Percentiles rank a stretch among this genome's conserved stretches.
phyloP scores from a whole-genome alignment of 2,329 filamentous ascomycete genomes.

The Colletotrichum navitas region DNA sequence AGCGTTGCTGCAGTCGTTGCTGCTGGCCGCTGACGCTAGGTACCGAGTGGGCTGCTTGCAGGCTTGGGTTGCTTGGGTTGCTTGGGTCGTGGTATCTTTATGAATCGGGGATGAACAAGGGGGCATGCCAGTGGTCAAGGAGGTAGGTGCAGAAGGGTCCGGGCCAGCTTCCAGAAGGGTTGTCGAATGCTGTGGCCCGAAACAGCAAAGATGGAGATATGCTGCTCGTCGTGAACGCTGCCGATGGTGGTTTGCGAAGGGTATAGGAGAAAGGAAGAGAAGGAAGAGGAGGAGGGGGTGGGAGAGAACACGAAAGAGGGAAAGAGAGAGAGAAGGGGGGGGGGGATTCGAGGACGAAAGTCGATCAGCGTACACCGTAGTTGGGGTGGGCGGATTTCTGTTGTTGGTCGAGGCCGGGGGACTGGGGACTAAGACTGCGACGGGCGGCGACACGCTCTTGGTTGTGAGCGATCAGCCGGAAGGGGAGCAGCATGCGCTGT shows the following conservation, averaged over 20 bases:
- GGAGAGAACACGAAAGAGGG: neutral
- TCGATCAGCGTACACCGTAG: constrained; percentile 12
- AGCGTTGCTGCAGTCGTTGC: neutral
- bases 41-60: constrained; percentile 13
- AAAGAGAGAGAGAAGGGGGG: too few species aligned
- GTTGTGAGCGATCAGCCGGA: constrained; percentile 39
- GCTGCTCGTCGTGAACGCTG: neutral
- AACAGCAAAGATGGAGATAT: neutral
- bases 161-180: constrained; percentile 24
- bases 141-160: constrained; percentile 3
- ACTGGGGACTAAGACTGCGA: constrained; percentile 16
- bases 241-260: neutral
- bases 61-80: constrained; percentile 6
- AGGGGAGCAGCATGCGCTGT: constrained; percentile 7
- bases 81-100: constrained; percentile 19
- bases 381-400: constrained; percentile 12
- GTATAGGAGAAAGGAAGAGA: neutral
- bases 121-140: constrained; percentile 16
- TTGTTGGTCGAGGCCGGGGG: constrained; percentile 6
- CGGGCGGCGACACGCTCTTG: constrained; percentile 31
- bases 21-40: neutral
- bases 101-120: constrained; percentile 28
- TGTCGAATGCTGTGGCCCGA: neutral
- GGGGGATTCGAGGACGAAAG: constrained; percentile 27
- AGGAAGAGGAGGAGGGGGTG: too few species aligned